These are phyloP conservation scores for Orbilia quercus DNA, from an alignment of 2,329 filamentous ascomycete species.

Conservation along the genomic window DNA sequence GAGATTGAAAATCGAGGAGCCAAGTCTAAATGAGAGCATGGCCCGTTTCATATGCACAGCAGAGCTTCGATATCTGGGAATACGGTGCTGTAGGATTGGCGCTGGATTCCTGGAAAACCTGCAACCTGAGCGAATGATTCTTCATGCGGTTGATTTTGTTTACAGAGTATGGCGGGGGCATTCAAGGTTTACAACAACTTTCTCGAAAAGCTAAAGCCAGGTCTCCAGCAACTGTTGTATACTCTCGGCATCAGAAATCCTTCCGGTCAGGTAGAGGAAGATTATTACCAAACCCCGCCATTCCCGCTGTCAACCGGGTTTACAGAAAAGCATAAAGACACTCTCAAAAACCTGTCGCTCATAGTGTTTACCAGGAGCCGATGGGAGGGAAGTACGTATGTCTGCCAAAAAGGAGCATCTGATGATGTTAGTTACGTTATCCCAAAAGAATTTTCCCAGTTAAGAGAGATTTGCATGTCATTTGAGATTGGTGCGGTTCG, in stretches of 20 bases:
- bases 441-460: not conserved
- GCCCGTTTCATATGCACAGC: not conserved
- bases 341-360: constrained; percentile 8
- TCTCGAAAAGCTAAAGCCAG: constrained; percentile 6
- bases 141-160: not conserved
- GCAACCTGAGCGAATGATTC: not conserved
- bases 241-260: not conserved
- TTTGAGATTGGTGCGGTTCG: no score
- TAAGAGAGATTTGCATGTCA: constrained; percentile 1
- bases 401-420: no score
- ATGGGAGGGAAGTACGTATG: no score
- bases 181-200: not conserved
- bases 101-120: not conserved
- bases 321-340: constrained; percentile 10
- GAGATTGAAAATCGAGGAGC: not conserved
- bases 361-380: not conserved
- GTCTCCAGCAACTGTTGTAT: not conserved
- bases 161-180: not conserved
- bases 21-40: not conserved
- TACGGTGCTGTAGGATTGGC: not conserved
- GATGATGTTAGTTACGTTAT: not conserved
- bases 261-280: not conserved
- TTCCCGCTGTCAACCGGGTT: constrained; percentile 9
- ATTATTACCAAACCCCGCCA: not conserved
- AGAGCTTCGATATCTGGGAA: not conserved